These are phyloP conservation scores for Mollisiaceae sp. DNA, from an alignment of 2,329 filamentous ascomycete species.

Conservation along the genomic window DNA sequence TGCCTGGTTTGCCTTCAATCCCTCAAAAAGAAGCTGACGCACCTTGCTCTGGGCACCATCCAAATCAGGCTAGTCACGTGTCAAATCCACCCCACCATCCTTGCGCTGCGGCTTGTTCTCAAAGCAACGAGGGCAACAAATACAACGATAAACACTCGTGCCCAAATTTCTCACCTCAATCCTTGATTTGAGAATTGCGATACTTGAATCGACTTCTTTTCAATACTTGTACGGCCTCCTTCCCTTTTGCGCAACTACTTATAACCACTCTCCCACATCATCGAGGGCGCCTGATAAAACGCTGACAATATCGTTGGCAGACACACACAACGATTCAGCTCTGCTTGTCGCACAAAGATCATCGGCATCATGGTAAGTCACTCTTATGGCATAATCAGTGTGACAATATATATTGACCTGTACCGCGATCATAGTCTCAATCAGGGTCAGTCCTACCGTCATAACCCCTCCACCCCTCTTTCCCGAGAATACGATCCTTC, in stretches of 20 bases:
- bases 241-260: not conserved
- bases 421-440: constrained; percentile 59
- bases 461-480: constrained; percentile 32
- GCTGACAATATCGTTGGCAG: constrained; percentile 33
- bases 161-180: constrained; percentile 12
- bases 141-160: constrained; percentile 23
- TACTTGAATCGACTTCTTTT: not conserved
- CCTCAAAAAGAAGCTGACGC: not conserved
- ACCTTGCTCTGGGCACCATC: not conserved
- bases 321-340: constrained; percentile 26
- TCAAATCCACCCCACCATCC: constrained; percentile 28
- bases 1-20: not conserved
- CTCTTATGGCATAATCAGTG: not conserved
- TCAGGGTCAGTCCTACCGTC: constrained; percentile 62
- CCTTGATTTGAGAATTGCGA: constrained; percentile 7
- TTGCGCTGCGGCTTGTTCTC: constrained; percentile 5
- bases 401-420: constrained; percentile 28
- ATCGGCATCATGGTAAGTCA: constrained; percentile 30
- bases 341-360: constrained; percentile 27
- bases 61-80: constrained; percentile 17
- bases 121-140: constrained; percentile 14
- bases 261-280: not conserved
- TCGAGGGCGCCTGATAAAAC: constrained; percentile 13
- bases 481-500: not conserved
- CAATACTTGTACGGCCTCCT: not conserved